These are phyloP conservation scores for Lipomyces anomalus DNA, from an alignment of 805 yeast species.

Conservation along the genomic window DNA sequence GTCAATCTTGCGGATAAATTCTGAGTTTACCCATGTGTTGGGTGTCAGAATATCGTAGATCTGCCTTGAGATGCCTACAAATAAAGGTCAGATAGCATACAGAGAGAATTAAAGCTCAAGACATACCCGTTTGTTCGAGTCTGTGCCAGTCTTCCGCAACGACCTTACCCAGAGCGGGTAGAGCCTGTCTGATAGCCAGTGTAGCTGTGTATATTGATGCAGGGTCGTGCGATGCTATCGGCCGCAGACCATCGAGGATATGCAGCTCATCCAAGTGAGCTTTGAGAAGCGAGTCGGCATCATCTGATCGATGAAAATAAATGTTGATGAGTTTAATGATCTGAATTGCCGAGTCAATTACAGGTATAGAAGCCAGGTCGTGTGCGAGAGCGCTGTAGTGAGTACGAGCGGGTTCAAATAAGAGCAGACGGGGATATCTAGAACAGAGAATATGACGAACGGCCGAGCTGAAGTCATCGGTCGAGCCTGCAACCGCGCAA, in stretches of 20 bases:
- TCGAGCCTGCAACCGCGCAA: constrained; percentile 12
- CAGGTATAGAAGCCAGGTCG: constrained; percentile 14
- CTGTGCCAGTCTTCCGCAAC: constrained; percentile 3
- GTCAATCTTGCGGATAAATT: constrained; percentile 14
- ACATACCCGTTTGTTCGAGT: constrained; percentile 12
- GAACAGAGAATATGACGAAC: constrained; percentile 1
- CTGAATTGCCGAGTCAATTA: constrained; percentile 10
- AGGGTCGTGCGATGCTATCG: constrained; percentile 9
- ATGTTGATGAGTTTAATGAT: constrained; percentile 10
- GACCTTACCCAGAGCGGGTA: constrained; percentile 14
- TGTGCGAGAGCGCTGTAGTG: constrained; percentile 11
- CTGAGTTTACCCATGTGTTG: constrained; percentile 15
- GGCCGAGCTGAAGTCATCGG: constrained; percentile 2
- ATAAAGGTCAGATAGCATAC: not conserved
- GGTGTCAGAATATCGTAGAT: constrained; percentile 11
- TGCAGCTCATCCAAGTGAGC: constrained; percentile 6
- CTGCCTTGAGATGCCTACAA: constrained; percentile 7
- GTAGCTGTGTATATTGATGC: constrained; percentile 14
- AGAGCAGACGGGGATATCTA: constrained; percentile 12
- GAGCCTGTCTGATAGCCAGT: constrained; percentile 8
- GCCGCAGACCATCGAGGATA: constrained; percentile 6
- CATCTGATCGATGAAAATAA: constrained; percentile 16
- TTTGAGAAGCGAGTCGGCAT: constrained; percentile 7
- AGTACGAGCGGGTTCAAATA: constrained; percentile 15
- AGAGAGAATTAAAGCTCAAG: not conserved